These are phyloP conservation scores for Kurtzmaniella quercitrusa DNA, from an alignment of 1,139 yeast genomes.

Conservation along the genomic window DNA sequence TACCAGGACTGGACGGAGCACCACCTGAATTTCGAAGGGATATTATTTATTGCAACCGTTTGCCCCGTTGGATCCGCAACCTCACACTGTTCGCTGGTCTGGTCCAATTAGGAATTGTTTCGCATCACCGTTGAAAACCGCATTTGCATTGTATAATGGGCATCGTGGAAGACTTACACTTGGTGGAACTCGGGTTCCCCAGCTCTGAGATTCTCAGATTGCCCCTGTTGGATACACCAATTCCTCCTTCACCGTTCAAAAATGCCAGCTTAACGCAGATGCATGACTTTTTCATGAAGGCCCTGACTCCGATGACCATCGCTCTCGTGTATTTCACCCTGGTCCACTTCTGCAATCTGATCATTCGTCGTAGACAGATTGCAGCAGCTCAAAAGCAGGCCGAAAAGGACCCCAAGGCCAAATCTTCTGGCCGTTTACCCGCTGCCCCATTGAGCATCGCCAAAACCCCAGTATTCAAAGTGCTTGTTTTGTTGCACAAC, in stretches of 20 bases:
- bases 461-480: slow-evolving; percentile 42
- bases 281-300: slow-evolving; percentile 31
- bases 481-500: slow-evolving; percentile 60
- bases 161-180: neutral
- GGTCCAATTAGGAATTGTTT: neutral
- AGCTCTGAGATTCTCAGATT: slow-evolving; percentile 28
- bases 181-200: slow-evolving; percentile 38
- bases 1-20: neutral
- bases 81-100: neutral
- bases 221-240: slow-evolving; percentile 28
- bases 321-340: slow-evolving; percentile 56
- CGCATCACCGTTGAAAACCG: neutral
- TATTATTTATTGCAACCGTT: neutral
- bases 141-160: neutral
- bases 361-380: slow-evolving; percentile 33
- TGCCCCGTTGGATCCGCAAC: neutral
- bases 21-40: neutral
- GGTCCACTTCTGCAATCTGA: slow-evolving; percentile 54
- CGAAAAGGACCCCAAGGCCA: slow-evolving; percentile 10
- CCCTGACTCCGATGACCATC: slow-evolving; percentile 51
- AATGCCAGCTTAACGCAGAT: slow-evolving; percentile 21
- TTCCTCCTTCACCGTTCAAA: slow-evolving; percentile 36
- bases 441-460: slow-evolving; percentile 56
- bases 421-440: slow-evolving; percentile 32
- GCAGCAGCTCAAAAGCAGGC: neutral